A percentile compares a stretch with the other conserved stretches of the same genome.
phyloP scores from a whole-genome alignment of 331 rosid genomes.

The Prunus yedoensis region DNA sequence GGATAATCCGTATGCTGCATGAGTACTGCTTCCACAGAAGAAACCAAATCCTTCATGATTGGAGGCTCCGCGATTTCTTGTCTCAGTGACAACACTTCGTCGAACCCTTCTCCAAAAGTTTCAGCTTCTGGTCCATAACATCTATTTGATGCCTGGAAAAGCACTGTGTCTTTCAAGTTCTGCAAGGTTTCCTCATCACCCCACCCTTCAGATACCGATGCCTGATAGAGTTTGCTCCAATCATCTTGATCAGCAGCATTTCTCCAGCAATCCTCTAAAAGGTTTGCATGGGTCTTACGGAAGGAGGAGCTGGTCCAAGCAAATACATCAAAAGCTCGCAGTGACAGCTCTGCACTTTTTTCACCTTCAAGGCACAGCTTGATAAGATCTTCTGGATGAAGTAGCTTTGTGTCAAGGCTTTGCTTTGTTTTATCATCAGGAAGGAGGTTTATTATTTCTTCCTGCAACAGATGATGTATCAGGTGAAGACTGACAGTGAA shows the following conservation, averaged over 20 bases:
- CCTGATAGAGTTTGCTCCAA: slow-evolving; percentile 66
- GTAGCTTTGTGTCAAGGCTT: slow-evolving; percentile 51
- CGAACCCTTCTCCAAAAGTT: slow-evolving; percentile 81
- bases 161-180: slow-evolving; percentile 52
- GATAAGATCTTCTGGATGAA: slow-evolving; percentile 77
- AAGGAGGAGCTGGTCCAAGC: slow-evolving; percentile 90
- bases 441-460: slow-evolving; percentile 53
- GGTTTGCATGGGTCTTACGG: slow-evolving; percentile 56
- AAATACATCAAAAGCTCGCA: slow-evolving; percentile 71
- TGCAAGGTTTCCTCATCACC: slow-evolving; percentile 69
- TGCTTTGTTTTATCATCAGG: slow-evolving; percentile 49
- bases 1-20: slow-evolving; percentile 88
- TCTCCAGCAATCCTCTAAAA: slow-evolving; percentile 90
- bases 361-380: slow-evolving; percentile 66
- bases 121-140: slow-evolving; percentile 72
- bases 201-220: slow-evolving; percentile 71
- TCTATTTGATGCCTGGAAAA: slow-evolving; percentile 76
- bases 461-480: slow-evolving; percentile 47
- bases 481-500: slow-evolving; percentile 21
- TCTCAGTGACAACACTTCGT: slow-evolving; percentile 62
- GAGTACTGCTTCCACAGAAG: slow-evolving; percentile 74
- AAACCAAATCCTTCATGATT: slow-evolving; percentile 33
- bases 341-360: slow-evolving; percentile 48
- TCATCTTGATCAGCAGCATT: slow-evolving; percentile 73
- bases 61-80: slow-evolving; percentile 57